Percentiles rank a stretch among this genome's conserved stretches.
Evolutionary conservation across 2,329 filamentous ascomycete species (phyloP).

Genomic region (Fusarium lyarnte): DNA sequence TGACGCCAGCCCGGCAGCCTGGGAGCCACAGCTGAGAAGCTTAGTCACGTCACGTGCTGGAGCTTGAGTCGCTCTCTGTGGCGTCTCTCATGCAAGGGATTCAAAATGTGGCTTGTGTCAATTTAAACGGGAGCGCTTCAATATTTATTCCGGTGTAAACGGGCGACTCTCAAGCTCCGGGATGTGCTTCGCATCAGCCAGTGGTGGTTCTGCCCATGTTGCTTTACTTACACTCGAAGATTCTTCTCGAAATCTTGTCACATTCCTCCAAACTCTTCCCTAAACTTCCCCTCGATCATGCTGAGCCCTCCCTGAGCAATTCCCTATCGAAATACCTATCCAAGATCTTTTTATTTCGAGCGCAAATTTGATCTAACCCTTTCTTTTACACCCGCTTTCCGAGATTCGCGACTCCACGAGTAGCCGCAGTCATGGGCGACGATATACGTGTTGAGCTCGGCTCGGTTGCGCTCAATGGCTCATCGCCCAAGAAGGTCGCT

Average conservation of each 20-base stretch:
- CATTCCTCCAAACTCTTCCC: not conserved
- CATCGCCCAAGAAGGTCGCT: conserved; percentile 80
- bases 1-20: conserved; percentile 50
- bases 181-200: conserved; percentile 31
- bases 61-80: conserved; percentile 5
- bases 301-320: conserved; percentile 34
- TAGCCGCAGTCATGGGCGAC: conserved; percentile 49
- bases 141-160: conserved; percentile 46
- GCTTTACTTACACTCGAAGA: conserved; percentile 32
- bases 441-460: conserved; percentile 53
- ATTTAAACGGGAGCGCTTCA: conserved; percentile 37
- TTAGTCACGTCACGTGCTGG: conserved; percentile 44
- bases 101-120: conserved; percentile 9
- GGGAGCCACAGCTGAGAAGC: conserved; percentile 42
- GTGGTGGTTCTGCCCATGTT: conserved; percentile 30
- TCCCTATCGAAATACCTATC: conserved; percentile 1
- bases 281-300: conserved; percentile 32
- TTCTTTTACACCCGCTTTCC: conserved; percentile 8
- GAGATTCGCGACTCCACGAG: conserved; percentile 28
- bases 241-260: conserved; percentile 29
- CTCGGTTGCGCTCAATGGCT: conserved; percentile 58
- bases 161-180: conserved; percentile 22
- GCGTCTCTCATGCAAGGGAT: conserved; percentile 15
- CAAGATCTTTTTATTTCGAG: not conserved
- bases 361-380: not conserved